phyloP scores from a whole-genome alignment of 805 yeast genomes.

The Yamadazyma tumulicola region DNA sequence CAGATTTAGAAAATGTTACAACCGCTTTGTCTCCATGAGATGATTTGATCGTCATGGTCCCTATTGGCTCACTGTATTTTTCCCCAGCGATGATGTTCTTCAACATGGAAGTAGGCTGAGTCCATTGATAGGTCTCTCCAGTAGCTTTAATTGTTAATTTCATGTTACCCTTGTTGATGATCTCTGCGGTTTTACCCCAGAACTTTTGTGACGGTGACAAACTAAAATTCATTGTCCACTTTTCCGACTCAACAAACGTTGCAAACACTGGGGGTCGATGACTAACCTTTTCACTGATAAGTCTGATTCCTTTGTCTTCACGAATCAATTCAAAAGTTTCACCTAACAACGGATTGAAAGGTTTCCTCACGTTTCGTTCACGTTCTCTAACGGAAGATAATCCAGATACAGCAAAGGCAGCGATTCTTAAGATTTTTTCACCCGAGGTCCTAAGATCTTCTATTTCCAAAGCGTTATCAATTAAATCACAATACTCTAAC shows the following conservation, averaged over 20 bases:
- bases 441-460: constrained; percentile 44
- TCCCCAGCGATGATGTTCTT: constrained; percentile 94
- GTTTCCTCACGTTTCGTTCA: constrained; percentile 77
- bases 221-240: constrained; percentile 69
- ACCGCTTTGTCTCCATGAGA: constrained; percentile 67
- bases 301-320: constrained; percentile 73
- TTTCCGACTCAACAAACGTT: constrained; percentile 62
- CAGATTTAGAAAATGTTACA: constrained; percentile 73
- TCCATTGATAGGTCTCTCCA: constrained; percentile 78
- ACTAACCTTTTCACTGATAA: constrained; percentile 78
- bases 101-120: constrained; percentile 75
- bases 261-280: constrained; percentile 91
- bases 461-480: constrained; percentile 57
- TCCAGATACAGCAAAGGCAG: constrained; percentile 78
- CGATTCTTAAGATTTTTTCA: constrained; percentile 62
- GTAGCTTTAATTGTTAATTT: constrained; percentile 52
- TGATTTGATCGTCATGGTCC: constrained; percentile 61
- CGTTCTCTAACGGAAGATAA: constrained; percentile 70
- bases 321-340: constrained; percentile 90
- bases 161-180: constrained; percentile 69
- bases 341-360: constrained; percentile 91
- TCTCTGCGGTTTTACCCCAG: constrained; percentile 92
- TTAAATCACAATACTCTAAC: constrained; percentile 68
- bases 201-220: constrained; percentile 79
- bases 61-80: constrained; percentile 83